Evolutionary conservation across 108 stramenopile genomes (phyloP).

Genomic region (Fragilariopsis cylindrus): DNA sequence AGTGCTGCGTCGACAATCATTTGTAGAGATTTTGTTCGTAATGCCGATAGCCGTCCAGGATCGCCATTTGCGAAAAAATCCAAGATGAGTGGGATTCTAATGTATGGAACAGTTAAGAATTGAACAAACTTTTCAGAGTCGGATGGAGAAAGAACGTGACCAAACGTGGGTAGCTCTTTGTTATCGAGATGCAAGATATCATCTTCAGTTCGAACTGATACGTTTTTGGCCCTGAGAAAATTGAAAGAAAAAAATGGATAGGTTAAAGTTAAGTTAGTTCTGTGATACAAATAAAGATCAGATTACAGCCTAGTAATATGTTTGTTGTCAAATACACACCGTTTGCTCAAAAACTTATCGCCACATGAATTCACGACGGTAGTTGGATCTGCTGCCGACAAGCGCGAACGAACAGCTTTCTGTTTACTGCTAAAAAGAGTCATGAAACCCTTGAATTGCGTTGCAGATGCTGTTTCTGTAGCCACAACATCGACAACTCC

Average conservation of each 20-base stretch:
- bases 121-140: constrained; percentile 93
- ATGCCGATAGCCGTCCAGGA: constrained; percentile 82
- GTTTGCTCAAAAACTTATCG: constrained; percentile 76
- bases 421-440: constrained; percentile 65
- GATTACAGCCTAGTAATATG: neutral
- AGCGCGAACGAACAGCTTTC: constrained; percentile 65
- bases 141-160: constrained; percentile 80
- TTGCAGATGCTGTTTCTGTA: constrained; percentile 37
- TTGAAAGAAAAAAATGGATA: neutral
- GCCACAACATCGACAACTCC: constrained; percentile 73
- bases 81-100: constrained; percentile 93
- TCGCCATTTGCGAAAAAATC: constrained; percentile 96
- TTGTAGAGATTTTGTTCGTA: constrained; percentile 88
- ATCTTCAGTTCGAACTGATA: constrained; percentile 87
- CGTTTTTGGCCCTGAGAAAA: constrained; percentile 58
- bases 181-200: constrained; percentile 92
- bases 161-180: constrained; percentile 92
- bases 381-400: constrained; percentile 87
- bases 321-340: constrained; percentile 46
- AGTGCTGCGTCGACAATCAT: constrained; percentile 93
- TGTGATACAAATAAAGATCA: neutral
- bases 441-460: constrained; percentile 72
- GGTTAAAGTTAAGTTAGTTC: neutral
- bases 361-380: constrained; percentile 91
- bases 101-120: constrained; percentile 95